Conservation (phyloP, 1,284 basidiomycete genomes). For the Schizophyllum amplum region DNA sequence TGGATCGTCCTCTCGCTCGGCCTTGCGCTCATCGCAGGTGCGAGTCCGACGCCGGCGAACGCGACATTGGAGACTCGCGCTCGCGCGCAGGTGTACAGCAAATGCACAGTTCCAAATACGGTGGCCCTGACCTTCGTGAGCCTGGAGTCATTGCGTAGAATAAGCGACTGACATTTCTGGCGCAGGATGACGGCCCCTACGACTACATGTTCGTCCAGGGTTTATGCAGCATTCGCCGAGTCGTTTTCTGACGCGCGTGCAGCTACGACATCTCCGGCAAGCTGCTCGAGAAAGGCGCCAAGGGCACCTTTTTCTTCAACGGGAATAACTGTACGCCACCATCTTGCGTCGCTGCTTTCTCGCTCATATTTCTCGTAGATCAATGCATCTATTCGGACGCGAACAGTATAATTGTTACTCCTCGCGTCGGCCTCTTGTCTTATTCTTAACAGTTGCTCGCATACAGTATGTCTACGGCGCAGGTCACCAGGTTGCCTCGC, state of each 20-base stretch:
- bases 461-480: slow-evolving; percentile 2
- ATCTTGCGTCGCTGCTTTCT: background rate
- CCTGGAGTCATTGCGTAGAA: background rate
- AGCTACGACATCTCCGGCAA: slow-evolving; percentile 31
- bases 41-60: background rate
- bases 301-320: slow-evolving; percentile 24
- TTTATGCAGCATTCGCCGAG: background rate
- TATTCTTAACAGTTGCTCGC: background rate
- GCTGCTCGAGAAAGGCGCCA: slow-evolving; percentile 29
- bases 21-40: background rate
- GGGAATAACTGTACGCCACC: slow-evolving; percentile 3
- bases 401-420: background rate
- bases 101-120: slow-evolving; percentile 14
- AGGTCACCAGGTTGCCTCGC: slow-evolving; percentile 18
- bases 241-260: background rate
- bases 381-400: slow-evolving; percentile 3
- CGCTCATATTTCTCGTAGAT: background rate
- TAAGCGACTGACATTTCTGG: background rate
- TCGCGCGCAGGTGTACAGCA: slow-evolving; percentile 4
- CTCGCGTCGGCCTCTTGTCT: background rate
- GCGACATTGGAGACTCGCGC: slow-evolving; percentile 13
- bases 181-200: slow-evolving; percentile 21
- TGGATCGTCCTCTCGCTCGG: background rate
- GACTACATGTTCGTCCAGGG: slow-evolving; percentile 9
- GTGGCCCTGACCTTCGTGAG: slow-evolving; percentile 20